Conservation (phyloP, 1,284 basidiomycete genomes). For the Ceratobasidium sp. region DNA sequence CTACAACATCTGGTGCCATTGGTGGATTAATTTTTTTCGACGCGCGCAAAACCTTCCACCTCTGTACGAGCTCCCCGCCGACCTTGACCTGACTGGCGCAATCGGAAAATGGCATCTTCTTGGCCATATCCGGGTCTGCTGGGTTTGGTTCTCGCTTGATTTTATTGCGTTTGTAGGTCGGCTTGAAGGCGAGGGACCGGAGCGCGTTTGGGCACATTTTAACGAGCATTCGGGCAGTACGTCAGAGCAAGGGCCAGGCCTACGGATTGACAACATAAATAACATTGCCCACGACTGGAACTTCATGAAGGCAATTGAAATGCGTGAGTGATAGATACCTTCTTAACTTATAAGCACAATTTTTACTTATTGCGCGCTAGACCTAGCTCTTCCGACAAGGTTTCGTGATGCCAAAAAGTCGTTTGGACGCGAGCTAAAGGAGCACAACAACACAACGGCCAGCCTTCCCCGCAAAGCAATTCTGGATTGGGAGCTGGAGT, state of each 20-base stretch:
- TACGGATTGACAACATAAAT: background rate
- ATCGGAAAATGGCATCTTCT: conserved; percentile 27
- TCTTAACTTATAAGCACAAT: too few species aligned
- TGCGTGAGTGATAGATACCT: background rate
- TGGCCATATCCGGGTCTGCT: background rate
- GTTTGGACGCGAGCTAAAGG: background rate
- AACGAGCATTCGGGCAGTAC: conserved; percentile 27
- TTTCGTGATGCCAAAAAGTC: background rate
- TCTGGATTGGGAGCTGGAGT: background rate
- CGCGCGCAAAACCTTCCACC: background rate
- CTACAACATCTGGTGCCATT: conserved; percentile 31
- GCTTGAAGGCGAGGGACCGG: too few species aligned
- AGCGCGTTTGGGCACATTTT: conserved; percentile 11
- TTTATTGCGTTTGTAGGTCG: background rate
- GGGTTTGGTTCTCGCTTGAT: background rate
- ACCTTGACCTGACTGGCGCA: background rate
- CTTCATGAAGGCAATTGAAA: background rate
- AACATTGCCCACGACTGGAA: background rate
- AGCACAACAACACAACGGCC: background rate
- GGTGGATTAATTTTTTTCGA: background rate
- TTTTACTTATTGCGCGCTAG: background rate
- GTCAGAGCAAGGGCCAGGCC: conserved; percentile 18
- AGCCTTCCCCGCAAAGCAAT: background rate
- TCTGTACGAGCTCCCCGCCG: background rate
- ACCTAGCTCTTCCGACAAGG: background rate